phyloP scores from a whole-genome alignment of 129 eudicot species.

The Artemisia argyi region DNA sequence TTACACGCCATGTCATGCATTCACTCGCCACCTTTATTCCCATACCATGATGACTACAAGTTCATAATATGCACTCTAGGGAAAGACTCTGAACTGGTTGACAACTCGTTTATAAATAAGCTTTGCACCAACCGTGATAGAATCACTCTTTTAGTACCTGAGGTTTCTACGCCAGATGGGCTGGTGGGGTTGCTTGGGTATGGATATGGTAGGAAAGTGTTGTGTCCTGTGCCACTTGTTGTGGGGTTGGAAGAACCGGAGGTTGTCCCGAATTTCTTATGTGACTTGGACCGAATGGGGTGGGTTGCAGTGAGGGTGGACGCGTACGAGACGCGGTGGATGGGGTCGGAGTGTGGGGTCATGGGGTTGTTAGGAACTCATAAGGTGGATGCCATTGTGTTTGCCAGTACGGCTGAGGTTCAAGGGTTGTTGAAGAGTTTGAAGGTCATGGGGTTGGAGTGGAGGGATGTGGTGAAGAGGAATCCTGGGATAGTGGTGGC shows the following conservation, averaged over 20 bases:
- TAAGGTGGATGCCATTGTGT: slow-evolving; percentile 70
- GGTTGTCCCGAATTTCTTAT: slow-evolving; percentile 63
- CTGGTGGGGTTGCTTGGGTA: slow-evolving; percentile 62
- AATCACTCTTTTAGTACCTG: slow-evolving; percentile 53
- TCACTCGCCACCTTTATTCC: slow-evolving; percentile 40
- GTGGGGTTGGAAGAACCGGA: slow-evolving; percentile 77
- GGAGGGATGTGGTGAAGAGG: slow-evolving; percentile 54
- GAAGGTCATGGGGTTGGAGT: slow-evolving; percentile 62
- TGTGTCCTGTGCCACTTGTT: slow-evolving; percentile 84
- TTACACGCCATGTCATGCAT: slow-evolving; percentile 41
- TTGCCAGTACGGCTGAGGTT: slow-evolving; percentile 82
- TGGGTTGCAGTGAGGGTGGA: slow-evolving; percentile 68
- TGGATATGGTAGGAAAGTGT: slow-evolving; percentile 53
- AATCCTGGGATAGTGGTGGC: slow-evolving; percentile 76
- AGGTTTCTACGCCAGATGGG: slow-evolving; percentile 52
- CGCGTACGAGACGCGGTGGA: slow-evolving; percentile 86
- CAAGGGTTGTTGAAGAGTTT: slow-evolving; percentile 87
- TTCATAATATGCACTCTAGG: slow-evolving; percentile 71
- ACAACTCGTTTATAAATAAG: slow-evolving; percentile 30
- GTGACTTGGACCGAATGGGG: slow-evolving; percentile 42
- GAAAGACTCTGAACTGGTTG: slow-evolving; percentile 59
- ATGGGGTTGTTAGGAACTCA: slow-evolving; percentile 29
- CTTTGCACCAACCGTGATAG: slow-evolving; percentile 44
- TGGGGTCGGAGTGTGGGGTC: slow-evolving; percentile 49
- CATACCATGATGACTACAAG: slow-evolving; percentile 30